Percentiles rank a stretch among this genome's conserved stretches.
Conservation (phyloP, 1,284 basidiomycete species). For the Cryptococcus sp. region DNA sequence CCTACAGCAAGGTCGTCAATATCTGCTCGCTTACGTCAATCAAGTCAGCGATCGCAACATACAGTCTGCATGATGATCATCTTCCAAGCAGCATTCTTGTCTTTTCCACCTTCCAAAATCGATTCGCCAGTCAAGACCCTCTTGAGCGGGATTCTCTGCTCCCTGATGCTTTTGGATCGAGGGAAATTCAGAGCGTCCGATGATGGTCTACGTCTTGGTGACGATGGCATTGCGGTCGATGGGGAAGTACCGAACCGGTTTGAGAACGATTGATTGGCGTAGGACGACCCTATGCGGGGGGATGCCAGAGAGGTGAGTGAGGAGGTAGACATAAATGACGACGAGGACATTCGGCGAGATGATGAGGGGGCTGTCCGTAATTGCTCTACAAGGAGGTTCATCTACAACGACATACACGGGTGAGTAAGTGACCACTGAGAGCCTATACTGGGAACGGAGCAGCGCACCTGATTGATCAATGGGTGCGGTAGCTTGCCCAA, state of each 20-base stretch:
- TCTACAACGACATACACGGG: conserved; percentile 11
- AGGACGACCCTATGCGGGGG: conserved; percentile 27
- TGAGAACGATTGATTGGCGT: conserved; percentile 30
- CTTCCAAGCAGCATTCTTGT: conserved; percentile 53
- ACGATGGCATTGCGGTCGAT: conserved; percentile 13
- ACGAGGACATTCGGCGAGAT: conserved; percentile 21
- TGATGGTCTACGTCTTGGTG: conserved; percentile 31
- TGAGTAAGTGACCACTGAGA: no score
- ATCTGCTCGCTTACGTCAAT: background rate
- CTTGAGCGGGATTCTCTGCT: conserved; percentile 39
- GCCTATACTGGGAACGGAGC: no score
- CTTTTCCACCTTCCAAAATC: conserved; percentile 47
- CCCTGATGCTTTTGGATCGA: conserved; percentile 24
- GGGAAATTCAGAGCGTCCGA: conserved; percentile 24
- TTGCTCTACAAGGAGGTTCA: conserved; percentile 46
- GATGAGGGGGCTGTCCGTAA: conserved; percentile 21
- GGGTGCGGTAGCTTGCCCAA: conserved; percentile 38
- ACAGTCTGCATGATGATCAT: conserved; percentile 51
- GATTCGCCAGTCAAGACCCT: conserved; percentile 49
- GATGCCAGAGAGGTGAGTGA: conserved; percentile 24
- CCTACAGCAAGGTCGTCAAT: conserved; percentile 18
- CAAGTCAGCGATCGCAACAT: no score
- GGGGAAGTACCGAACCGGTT: conserved; percentile 32
- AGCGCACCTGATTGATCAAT: conserved; percentile 38
- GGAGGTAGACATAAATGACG: conserved; percentile 9